These are phyloP conservation scores for Lathyrus tuberosus DNA, from an alignment of 306 rosid genomes.

Conservation along the genomic window DNA sequence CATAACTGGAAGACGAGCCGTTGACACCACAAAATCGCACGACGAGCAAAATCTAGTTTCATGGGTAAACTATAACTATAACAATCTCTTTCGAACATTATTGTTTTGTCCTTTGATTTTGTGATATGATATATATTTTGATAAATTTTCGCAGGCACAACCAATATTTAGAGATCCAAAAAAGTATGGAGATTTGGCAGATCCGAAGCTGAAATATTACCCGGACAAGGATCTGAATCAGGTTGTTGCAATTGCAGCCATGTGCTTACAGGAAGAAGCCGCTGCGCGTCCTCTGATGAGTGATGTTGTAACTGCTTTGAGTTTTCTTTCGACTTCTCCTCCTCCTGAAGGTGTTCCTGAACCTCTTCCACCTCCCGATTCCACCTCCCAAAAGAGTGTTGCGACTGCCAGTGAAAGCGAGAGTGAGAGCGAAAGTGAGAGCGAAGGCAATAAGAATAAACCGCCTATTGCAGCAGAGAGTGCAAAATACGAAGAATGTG, in stretches of 20 bases:
- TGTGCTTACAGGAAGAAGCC: constrained; percentile 93
- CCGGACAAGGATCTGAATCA: constrained; percentile 91
- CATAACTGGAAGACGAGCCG: constrained; percentile 77
- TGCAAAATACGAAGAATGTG: constrained; percentile 29
- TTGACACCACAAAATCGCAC: constrained; percentile 69
- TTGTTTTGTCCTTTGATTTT: constrained; percentile 4
- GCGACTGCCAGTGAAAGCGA: constrained; percentile 3
- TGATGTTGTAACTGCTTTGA: constrained; percentile 76
- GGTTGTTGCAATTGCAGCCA: constrained; percentile 87
- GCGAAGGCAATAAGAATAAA: not conserved
- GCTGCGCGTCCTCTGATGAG: constrained; percentile 85
- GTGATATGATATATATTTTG: not conserved
- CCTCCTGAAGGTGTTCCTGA: constrained; percentile 25
- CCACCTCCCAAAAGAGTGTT: constrained; percentile 26
- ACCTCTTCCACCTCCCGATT: constrained; percentile 30
- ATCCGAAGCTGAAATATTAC: constrained; percentile 60
- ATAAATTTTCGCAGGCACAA: constrained; percentile 66
- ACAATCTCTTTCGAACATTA: constrained; percentile 9
- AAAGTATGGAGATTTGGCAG: constrained; percentile 76
- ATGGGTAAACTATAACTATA: constrained; percentile 58
- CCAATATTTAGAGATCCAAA: constrained; percentile 76
- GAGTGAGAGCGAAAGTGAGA: constrained; percentile 25
- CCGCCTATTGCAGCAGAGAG: constrained; percentile 28
- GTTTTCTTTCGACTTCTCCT: constrained; percentile 65
- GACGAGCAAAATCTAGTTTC: constrained; percentile 85